A percentile compares a stretch with the other conserved stretches of the same genome.
Conservation (phyloP, 495 filamentous ascomycete genomes). For the Cercophora newfieldiana region DNA sequence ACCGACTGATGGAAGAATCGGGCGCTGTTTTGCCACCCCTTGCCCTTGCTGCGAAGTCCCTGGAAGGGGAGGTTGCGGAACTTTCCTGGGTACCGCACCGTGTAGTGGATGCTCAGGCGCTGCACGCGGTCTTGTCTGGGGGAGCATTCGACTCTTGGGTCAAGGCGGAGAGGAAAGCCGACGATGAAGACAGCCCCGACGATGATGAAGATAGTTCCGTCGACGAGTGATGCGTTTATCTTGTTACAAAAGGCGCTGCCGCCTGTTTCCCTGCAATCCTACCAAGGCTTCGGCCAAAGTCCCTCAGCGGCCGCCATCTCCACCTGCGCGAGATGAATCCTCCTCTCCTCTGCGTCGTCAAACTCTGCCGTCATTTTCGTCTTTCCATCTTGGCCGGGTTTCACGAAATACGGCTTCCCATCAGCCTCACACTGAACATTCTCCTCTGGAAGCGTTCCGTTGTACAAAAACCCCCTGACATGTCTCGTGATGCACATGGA, state of each 20-base stretch:
- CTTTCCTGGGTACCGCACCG: neutral
- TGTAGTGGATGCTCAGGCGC: neutral
- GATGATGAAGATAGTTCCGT: neutral
- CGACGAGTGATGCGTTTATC: too few relatives aligned
- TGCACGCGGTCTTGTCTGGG: neutral
- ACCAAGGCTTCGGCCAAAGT: too few relatives aligned
- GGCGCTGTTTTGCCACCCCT: slow-evolving; percentile 1
- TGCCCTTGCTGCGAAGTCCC: neutral
- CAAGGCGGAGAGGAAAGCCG: neutral
- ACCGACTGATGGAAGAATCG: neutral
- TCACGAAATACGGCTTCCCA: slow-evolving; percentile 37
- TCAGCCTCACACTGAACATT: slow-evolving; percentile 38
- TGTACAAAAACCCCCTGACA: slow-evolving; percentile 39
- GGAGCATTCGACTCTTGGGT: neutral
- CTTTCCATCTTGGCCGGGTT: slow-evolving; percentile 25
- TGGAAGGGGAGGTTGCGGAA: neutral
- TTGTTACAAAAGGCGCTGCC: too few relatives aligned
- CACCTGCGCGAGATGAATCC: too few relatives aligned
- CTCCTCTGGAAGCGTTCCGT: slow-evolving; percentile 39
- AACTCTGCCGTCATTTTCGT: too few relatives aligned
- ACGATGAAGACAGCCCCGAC: neutral
- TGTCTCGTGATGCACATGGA: slow-evolving; percentile 41
- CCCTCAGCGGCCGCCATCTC: too few relatives aligned
- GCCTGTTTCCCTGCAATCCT: too few relatives aligned
- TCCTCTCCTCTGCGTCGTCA: too few relatives aligned